These are phyloP conservation scores for Cryptococcus sp. DNA, from an alignment of 1,284 basidiomycete genomes.

Conservation along the genomic window DNA sequence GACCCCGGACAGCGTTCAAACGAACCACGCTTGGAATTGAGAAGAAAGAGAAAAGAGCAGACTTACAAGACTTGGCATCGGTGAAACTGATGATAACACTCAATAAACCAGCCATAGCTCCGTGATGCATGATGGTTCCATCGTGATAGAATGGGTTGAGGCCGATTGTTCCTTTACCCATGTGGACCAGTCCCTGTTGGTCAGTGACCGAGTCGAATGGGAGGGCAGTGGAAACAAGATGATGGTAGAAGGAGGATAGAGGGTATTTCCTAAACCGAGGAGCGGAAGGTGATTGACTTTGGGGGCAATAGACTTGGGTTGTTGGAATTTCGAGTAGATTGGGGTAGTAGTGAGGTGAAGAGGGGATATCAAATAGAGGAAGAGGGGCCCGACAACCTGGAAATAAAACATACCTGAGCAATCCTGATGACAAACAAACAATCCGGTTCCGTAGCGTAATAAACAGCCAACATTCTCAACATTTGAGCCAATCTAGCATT, in stretches of 20 bases:
- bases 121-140: conserved; percentile 80
- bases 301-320: too few species aligned
- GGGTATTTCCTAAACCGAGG: too few species aligned
- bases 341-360: too few species aligned
- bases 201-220: background rate
- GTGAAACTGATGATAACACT: conserved; percentile 88
- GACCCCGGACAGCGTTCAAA: too few species aligned
- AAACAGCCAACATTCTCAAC: conserved; percentile 91
- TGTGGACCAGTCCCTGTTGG: conserved; percentile 75
- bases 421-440: conserved; percentile 96
- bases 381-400: background rate
- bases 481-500: conserved; percentile 97
- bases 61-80: conserved; percentile 85
- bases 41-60: background rate
- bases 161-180: conserved; percentile 99
- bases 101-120: conserved; percentile 86
- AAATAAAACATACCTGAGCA: conserved; percentile 57
- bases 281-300: too few species aligned
- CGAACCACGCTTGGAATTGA: background rate
- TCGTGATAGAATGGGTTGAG: conserved; percentile 97
- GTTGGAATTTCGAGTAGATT: too few species aligned
- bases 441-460: conserved; percentile 96
- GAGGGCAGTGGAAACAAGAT: too few species aligned
- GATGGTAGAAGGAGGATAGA: too few species aligned
- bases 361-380: too few species aligned